Base-by-base conservation (phyloP, 768 basidiomycete species). In the Tulasnella calospora region DNA sequence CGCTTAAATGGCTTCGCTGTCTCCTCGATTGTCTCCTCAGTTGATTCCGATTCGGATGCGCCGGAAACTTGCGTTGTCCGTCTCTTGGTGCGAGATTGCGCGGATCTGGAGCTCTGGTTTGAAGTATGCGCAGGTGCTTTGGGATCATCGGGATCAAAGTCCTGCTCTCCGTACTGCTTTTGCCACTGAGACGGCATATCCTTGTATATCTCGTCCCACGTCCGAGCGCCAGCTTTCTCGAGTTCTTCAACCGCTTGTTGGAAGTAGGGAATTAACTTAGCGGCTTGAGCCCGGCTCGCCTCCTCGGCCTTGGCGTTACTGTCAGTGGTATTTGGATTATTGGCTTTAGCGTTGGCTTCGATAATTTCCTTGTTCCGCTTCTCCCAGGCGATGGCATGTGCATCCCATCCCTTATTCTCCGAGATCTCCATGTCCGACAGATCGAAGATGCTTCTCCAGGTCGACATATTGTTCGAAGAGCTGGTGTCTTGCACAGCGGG, bases 201-300 rank as follows among this genome's bases (percentile, higher is more conserved):
- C 67, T 86, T 84, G 77, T 85, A 85, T 21, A 88, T 72, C 41
- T 87, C 87, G 5, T 82, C 81, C 86, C 87, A 88, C 0, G 85
- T 82, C 80, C 88, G 88, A n/a, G 88, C 87, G 1, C 83, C 84
- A 51, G 83, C 81, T 10, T 84, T 82, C 10, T 81, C 77, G 21
- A 87, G 84, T 5, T 85, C 71, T n/a, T 79, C 80, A 76, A 86
- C 83, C 13, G 86, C 81, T 71, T 86, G 86, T 12, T 81, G 40
- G 35, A 86, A 83, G 78, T 82, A 83, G 12, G 69, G 80, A 85
- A 86, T 10, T 79, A 83, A 79, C 80, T 83, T 55, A 17, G 82
- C 75, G 15, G 85, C 85, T 38, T 82, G 80, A 61, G 81, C 38
- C 30, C 41, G 15, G 71, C 78, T 13, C 36, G 57, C 55, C 15